phyloP scores from a whole-genome alignment of 768 basidiomycete genomes.

The Inosperma sp. region DNA sequence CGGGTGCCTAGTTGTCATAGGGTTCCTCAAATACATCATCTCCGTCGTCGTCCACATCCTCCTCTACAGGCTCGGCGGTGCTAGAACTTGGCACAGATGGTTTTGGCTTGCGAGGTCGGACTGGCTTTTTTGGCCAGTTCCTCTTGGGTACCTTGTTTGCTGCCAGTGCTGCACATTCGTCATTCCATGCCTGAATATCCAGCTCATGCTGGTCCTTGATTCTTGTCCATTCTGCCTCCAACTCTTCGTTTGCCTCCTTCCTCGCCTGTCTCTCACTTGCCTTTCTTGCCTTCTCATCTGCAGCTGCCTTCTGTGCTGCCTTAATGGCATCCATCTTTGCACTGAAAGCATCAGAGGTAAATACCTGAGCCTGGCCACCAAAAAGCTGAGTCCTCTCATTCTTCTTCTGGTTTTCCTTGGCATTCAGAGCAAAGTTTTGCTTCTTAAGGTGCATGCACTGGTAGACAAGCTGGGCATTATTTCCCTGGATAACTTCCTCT shows the following conservation, averaged over 20 bases:
- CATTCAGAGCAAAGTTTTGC: conserved; percentile 14
- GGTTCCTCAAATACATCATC: neutral
- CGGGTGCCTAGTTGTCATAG: neutral
- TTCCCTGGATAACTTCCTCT: no score
- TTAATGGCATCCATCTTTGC: neutral
- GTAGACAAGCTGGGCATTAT: conserved; percentile 18
- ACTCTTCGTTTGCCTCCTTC: conserved; percentile 12
- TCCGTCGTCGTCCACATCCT: conserved; percentile 6
- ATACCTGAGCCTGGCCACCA: conserved; percentile 9
- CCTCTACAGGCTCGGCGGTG: neutral
- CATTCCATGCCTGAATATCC: conserved; percentile 12
- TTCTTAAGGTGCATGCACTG: conserved; percentile 15
- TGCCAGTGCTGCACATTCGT: conserved; percentile 8
- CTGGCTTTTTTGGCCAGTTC: conserved; percentile 17
- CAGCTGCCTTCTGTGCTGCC: conserved; percentile 5
- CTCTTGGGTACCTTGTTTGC: conserved; percentile 7
- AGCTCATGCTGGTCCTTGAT: conserved; percentile 14
- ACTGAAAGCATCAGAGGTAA: conserved; percentile 7
- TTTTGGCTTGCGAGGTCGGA: conserved; percentile 13
- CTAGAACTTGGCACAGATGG: neutral
- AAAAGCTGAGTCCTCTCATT: conserved; percentile 5
- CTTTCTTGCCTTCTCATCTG: conserved; percentile 7
- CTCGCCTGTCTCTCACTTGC: conserved; percentile 6
- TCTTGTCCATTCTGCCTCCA: conserved; percentile 13
- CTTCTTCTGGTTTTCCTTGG: conserved; percentile 13